Evolutionary conservation across 1,139 yeast genomes (phyloP), one percentile per base, ranked within the genome.

Genomic region (Suhomyces chickasaworum): DNA sequence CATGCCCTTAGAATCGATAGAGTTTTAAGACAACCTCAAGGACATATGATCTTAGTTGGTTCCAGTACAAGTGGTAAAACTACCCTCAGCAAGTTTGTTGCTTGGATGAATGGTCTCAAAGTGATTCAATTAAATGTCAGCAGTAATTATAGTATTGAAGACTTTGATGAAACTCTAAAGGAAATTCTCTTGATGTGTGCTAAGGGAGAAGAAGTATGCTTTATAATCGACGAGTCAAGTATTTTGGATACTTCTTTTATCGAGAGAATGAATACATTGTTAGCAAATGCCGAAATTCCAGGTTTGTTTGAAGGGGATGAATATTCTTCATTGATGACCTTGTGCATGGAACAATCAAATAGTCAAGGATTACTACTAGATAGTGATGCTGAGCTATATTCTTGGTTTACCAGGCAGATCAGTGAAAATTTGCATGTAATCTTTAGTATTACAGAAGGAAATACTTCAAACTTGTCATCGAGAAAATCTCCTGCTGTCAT

Each of bases 211-310:
- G 79, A 75, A 48, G 64, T 84, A 0, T 88, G 96, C 56, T 81
- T 89, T 47, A 69, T 91, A 16, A 75, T 93, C 20, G 96, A 90
- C 58, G 97, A 93, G 56, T 81, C 95, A 0, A 81, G 85, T 39
- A 80, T 90, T 45, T 61, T 84, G 41, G 95, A 88, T 40, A 75
- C 96, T 0, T 75, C 95, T 0, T 91, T 91, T 58, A 68, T 93
- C 29, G 99, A 93, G 64, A 73, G 96, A 50, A 89, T 93, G 95
- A 93, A 93, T 57, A 89, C 96, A 0, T 69, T 93, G 23, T 71
- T 93, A 31, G 97, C 98, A 0, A 93, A 91, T 62, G 89, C 97
- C 0, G 97, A 91, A 56, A 79, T 90, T 20, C 97, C 97, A 0
- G 97, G 97, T 2, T 69, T 93, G 17, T 93, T 89, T 63, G 89